Conservation (phyloP, 116 monocot species). For the Trichopus zeylanicus region DNA sequence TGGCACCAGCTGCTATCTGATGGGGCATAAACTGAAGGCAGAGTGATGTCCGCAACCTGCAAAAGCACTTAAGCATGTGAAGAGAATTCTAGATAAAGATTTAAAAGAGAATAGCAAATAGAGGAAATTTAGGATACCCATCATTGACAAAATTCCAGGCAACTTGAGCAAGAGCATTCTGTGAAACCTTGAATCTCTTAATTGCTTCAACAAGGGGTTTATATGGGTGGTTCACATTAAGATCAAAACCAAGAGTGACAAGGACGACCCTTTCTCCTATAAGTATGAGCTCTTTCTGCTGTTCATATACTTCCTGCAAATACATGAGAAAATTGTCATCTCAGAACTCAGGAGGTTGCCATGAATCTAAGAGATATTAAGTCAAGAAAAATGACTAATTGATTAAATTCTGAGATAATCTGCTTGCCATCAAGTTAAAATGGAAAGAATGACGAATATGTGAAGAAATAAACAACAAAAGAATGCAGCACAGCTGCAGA, state of each 20-base stretch:
- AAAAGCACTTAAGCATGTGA: slow-evolving; percentile 25
- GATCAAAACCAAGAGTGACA: slow-evolving; percentile 28
- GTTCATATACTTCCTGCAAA: slow-evolving; percentile 29
- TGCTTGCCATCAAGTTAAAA: too few species aligned
- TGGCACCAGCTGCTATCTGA: slow-evolving; percentile 85
- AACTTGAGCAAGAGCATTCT: slow-evolving; percentile 46
- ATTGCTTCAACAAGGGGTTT: slow-evolving; percentile 47
- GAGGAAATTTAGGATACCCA: slow-evolving; percentile 24
- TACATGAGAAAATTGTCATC: background rate
- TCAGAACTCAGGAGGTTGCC: background rate
- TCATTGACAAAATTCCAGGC: slow-evolving; percentile 59
- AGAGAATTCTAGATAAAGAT: slow-evolving; percentile 10
- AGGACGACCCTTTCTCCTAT: slow-evolving; percentile 17
- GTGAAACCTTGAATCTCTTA: slow-evolving; percentile 44
- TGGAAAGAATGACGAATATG: too few species aligned
- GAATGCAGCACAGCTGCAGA: background rate
- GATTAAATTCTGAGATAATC: too few species aligned
- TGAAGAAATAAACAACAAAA: too few species aligned
- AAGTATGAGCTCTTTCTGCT: slow-evolving; percentile 26
- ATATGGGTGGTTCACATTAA: slow-evolving; percentile 38
- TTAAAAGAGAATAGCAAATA: too few species aligned
- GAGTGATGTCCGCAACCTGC: slow-evolving; percentile 78
- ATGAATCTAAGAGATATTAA: background rate
- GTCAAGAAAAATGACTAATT: too few species aligned
- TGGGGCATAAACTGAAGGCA: slow-evolving; percentile 88